Base-by-base conservation (phyloP, 2,329 filamentous ascomycete species). In the Cytospora chrysosperma region DNA sequence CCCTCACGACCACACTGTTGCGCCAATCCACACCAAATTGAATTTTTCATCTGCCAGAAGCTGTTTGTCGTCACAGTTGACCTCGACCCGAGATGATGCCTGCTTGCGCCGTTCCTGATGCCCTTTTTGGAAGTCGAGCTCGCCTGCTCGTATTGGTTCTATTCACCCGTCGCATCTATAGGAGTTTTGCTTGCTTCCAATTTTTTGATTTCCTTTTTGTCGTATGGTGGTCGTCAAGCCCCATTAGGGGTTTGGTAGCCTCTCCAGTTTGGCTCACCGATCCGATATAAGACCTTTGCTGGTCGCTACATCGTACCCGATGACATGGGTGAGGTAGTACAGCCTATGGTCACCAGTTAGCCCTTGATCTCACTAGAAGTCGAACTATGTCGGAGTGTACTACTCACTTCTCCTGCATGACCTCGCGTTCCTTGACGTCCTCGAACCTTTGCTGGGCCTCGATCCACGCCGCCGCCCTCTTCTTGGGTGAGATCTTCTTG, bases 321-420 rank as follows among this genome's bases (percentile, higher is more conserved):
- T 82, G 12, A 81, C 74, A 40, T 78, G 73, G 34, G 77, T 81
- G 30, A 86, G 74, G 69, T 85, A 86, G 56, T 76, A 73, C 57
- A 85, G 72, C 68, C 83, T 86, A 62, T 19, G 4, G 40, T 13
- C 32, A 58, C 61, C 3, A 59, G 70, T 75, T 67, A 75, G 72
- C 62, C 37, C 32, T 26, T n/a, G 57, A 43, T 24, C 57, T 54
- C 37, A 6, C 21, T 12, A 32, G 2, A 30, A 12, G 21, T 8
- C 1, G n/a, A 7, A 13, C 28, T 19, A 4, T 5, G 1, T 5
- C n/a, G 30, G 21, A 17, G 21, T 50, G 59, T 55, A 84, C 88
- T 55, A 84, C 88, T 84, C 78, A 97, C 93, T 91, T 94, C 69
- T 92, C 90, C 70, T 90, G 87, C 58, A 81, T 83, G 52, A 86